Base-by-base conservation (phyloP, 2,329 filamentous ascomycete species). In the Keithomyces neogunnii region DNA sequence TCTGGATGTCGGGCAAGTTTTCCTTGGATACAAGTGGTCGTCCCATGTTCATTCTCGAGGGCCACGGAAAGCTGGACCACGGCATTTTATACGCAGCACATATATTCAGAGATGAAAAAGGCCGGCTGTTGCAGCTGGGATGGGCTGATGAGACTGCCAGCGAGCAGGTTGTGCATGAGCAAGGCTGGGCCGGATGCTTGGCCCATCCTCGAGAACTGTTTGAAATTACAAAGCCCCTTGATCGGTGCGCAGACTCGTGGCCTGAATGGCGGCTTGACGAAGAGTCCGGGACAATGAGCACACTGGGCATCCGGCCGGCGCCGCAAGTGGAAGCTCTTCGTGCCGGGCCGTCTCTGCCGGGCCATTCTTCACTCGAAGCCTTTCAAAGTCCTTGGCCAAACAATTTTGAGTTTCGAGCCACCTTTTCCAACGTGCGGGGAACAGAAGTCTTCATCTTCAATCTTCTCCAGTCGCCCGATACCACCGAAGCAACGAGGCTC, bases 21-120 rank as follows among this genome's bases (percentile, higher is more conserved):
- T 10, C 29, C 1, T 32, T 51, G 31, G 31, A 50, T 28, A 30
- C 39, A 2, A 43, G 52, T 28, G 48, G 46, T 13, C 13, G 36
- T 30, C 51, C 56, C 9, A 50, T 35, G 3, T 57, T 57, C 13
- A 11, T 31, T 2, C 53, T 56, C 4, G 4, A 30, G 10, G 49
- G 47, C 44, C 54, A 56, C 19, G 51, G 48, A 6, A 43, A 55
- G 31, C 53, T 60, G 4, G 57, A 60, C 48, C 58, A 61, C 29
- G 59, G 58, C 19, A 38, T 56, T 19, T 39, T 57, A 9, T 59
- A 61, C 50, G 59, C 59, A 4, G 56, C 53, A 4, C 59, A 61
- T 51, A 47, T 59, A 3, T 59, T 61, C 54, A 49, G 50, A 31
- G 59, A 60, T 38, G 51, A 51, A 11, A 7, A 50, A 29, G 45